Evolutionary conservation across 2,329 filamentous ascomycete species (phyloP), one percentile per base, ranked within the genome.

Genomic region (Neodidymelliopsis sp.): DNA sequence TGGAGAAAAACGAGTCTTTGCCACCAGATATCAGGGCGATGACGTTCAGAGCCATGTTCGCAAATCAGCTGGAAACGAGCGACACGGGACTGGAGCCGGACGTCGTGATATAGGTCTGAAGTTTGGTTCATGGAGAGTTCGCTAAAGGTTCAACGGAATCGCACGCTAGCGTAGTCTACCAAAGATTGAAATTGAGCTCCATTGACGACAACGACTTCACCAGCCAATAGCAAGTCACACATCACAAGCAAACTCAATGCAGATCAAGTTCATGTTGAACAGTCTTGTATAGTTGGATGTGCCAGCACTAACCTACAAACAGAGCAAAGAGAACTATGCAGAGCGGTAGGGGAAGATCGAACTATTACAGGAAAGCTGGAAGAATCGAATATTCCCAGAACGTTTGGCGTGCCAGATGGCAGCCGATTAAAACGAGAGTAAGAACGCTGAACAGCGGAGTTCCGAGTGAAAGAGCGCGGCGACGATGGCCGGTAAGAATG

Each of bases 1-100:
- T 82, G 15, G 90, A 93, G 77, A 89, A 97, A 73, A 99, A 88
- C 58, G 93, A 97, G 77, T 99, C 94, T 76, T 99, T 99, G 59
- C 94, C 94, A 52, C 94, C 94, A 15, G 94, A 99, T 57, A 99
- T 87, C 54, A 99, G 80, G 38, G 90, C 93, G 62, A 99, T 92
- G 56, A 97, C 91, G 75, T 72, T 59, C 39, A 65, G 37, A 35
- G 40, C 36, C 47, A 50, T 50, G 53, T 28, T 11, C 7, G 13
- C 4, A 13, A 22, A 20, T 34, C 6, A n/a, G 4, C n/a, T 8
- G 3, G 20, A 13, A 22, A 23, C 6, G 33, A n/a, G n/a, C 15
- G 13, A 19, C 10, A 8, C 6, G 10, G 8, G 10, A 11, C 4
- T 28, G 4, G 10, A n/a, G 10, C 33, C 30, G 19, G n/a, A 25